A percentile compares a stretch with the other conserved stretches of the same genome.
Conservation (phyloP, 1,284 basidiomycete species). For the Ceratobasidium sp. region DNA sequence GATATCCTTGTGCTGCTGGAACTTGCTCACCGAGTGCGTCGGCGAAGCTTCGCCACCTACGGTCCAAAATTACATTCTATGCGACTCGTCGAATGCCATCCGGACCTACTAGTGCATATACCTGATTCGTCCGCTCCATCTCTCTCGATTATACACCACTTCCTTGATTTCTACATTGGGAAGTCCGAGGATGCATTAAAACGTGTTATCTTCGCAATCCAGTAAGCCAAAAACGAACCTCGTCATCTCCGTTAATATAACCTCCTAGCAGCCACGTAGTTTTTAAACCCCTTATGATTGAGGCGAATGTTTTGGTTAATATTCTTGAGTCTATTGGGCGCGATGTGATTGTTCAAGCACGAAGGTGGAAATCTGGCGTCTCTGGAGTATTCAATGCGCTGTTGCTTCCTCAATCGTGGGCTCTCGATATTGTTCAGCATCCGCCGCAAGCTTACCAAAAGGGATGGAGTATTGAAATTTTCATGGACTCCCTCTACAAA, state of each 20-base stretch:
- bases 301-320: conserved; percentile 18
- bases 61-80: not conserved
- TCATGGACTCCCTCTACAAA: conserved; percentile 3
- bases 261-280: not conserved
- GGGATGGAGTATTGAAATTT: not conserved
- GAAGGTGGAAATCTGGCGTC: not conserved
- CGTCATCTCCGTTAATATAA: not conserved
- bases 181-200: not conserved
- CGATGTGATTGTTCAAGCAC: conserved; percentile 13
- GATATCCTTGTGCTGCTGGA: conserved; percentile 19
- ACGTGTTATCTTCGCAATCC: not conserved
- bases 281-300: not conserved
- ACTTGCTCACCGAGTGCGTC: conserved; percentile 1
- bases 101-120: not conserved
- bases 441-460: not conserved
- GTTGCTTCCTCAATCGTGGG: conserved; percentile 23
- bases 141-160: conserved; percentile 23
- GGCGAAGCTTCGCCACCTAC: not conserved
- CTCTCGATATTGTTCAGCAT: conserved; percentile 19
- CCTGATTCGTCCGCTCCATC: not conserved
- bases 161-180: conserved; percentile 27
- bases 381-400: conserved; percentile 7
- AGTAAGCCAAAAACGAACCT: conserved; percentile 1
- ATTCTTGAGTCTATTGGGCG: conserved; percentile 23
- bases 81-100: not conserved